Percentiles rank a stretch among this genome's conserved stretches.
Evolutionary conservation across 331 rosid species (phyloP).

Genomic region (Erythrophleum ivorense): DNA sequence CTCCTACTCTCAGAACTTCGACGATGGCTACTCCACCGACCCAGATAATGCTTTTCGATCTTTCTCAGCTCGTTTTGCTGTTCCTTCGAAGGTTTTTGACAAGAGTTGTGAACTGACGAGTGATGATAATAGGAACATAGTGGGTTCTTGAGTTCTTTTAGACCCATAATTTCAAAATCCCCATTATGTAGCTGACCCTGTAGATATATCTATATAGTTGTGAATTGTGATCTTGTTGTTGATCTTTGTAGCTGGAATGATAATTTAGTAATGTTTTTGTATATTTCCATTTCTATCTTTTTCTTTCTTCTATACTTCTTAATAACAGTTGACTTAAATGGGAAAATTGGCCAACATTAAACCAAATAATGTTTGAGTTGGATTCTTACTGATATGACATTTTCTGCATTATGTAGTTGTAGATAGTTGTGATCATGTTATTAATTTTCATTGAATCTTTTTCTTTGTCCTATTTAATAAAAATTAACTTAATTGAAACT

Average conservation of each 20-base stretch:
- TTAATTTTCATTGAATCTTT: not conserved
- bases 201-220: not conserved
- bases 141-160: constrained; percentile 19
- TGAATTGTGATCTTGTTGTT: constrained; percentile 14
- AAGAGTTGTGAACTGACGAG: constrained; percentile 2
- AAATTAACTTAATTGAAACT: no score
- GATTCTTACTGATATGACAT: not conserved
- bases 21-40: constrained; percentile 56
- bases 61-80: constrained; percentile 74
- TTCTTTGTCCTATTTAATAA: not conserved
- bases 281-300: not conserved
- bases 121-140: not conserved
- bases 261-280: not conserved
- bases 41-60: constrained; percentile 57
- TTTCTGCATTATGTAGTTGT: no score
- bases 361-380: not conserved
- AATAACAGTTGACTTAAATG: not conserved
- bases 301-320: not conserved
- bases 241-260: constrained; percentile 1
- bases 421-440: no score
- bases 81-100: constrained; percentile 45
- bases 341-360: not conserved
- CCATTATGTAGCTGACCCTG: not conserved
- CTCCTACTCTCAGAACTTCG: constrained; percentile 66
- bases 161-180: not conserved